Evolutionary conservation across 257 asterid species (phyloP), one percentile per base, ranked within the genome.

Genomic region (Jasminum sambac): DNA sequence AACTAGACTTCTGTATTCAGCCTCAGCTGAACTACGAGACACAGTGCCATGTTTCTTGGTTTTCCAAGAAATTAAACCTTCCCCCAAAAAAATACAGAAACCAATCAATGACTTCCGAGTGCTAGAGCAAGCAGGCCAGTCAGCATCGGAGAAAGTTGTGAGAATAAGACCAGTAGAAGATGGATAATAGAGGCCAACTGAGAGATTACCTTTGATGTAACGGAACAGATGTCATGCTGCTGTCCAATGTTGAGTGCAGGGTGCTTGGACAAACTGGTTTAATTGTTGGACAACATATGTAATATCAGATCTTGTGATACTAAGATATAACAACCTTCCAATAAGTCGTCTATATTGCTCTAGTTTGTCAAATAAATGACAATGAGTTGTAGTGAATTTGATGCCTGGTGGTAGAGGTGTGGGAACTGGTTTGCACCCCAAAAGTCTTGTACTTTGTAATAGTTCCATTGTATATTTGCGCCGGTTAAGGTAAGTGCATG

Each of bases 21-120:
- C 77, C 13, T 73, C 67, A 3, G 9, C 67, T 44, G 41, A 65
- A 11, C 71, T 65, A 2, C 67, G 16, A 11, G 66, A 65, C 0
- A 73, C 67, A 5, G 62, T 66, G 23, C 11, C 6, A 2, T 73
- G 44, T 11, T 73, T 73, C 11, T 73, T 73, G 0, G 52, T 12
- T 48, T 26, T 39, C 77, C 77, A 66, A 17, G 70, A 66, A 0
- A 42, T 24, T 11, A 21, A 24, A 11, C 39, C 24, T 0, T 10
- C 36, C 4, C 70, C 40, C 41, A 66, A 44, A 8, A 6, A n/a
- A 10, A 66, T 11, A 42, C 57, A 66, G 5, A 8, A 66, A 3
- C 59, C 70, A 0, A 39, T 17, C 8, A 66, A 14, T 8, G 70
- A 42, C 9, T n/a, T 19, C 8, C 59, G 11, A 10, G 11, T n/a